Evolutionary conservation across 768 basidiomycete species (phyloP), one percentile per base, ranked within the genome.

Genomic region (Chalciporus piperatus): DNA sequence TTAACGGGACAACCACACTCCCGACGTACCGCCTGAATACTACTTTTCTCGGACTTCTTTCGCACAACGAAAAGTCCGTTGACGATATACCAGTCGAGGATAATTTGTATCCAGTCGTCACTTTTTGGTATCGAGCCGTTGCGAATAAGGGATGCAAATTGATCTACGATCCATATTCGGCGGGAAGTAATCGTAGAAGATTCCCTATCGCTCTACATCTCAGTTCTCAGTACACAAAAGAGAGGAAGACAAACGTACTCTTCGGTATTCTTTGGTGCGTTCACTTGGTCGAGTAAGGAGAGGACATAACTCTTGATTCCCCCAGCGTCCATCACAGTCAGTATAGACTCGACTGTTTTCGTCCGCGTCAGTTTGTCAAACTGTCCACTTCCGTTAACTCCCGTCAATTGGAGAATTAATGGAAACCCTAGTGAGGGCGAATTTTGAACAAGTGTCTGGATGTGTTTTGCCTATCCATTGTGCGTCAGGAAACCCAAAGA

Each of bases 311-410:
- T 79, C 58, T 80, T 78, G 55, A 97, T 88, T 9, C 92, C 93
- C 2, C 82, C 75, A 1, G 72, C 68, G 58, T 87, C 82, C 79
- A 94, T 84, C 32, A 80, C 81, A 3, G 82, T 76, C 49, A 98
- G 73, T 50, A 98, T 84, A 1, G 81, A 79, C 70, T 96, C 93
- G 32, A 98, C 80, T 0, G 92, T 96, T 71, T 94, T 97, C 9
- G 95, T 95, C 68, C 84, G 88, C 11, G 95, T 96, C 51, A 96
- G 68, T 67, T 81, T 87, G 70, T 99, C 96, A 60, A 98, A 99
- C 66, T 92, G 88, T 51, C 84, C 81, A 60, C 79, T 85, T 10
- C 93, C 93, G 64, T 96, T 76, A 44, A 82, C 77, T 17, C 90
- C 91, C 1, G 92, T 89, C 22, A 98, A 73, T 62, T 92, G 87